Base-by-base conservation (phyloP, 768 basidiomycete species). In the Psilocybe tampanensis region DNA sequence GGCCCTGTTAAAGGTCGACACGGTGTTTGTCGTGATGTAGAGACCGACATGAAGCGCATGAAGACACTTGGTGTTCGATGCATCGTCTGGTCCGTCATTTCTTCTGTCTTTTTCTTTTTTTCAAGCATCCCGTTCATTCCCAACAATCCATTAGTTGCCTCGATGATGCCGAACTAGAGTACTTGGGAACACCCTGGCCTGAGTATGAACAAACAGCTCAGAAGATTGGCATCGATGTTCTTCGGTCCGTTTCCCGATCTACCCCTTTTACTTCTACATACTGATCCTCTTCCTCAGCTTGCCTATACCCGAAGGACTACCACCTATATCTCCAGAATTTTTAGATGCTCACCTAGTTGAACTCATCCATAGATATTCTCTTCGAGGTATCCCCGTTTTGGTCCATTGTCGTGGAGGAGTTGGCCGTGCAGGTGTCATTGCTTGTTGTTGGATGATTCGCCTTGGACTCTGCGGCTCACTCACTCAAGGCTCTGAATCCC, bases 331-430 rank as follows among this genome's bases (percentile, higher is more conserved):
- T 7, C 73, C 80, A 13, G 65, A 75, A 12, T 77, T 67, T 15
- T 74, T 98, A 26, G 90, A 97, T 67, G 75, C 68, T 0, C 81
- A 90, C 54, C 75, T 98, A 2, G 76, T 79, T 7, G 75, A 79
- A 43, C 70, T 96, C 52, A 87, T 95, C 42, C 70, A 82, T 19
- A 69, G 70, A 3, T 96, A 96, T 66, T 89, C 94, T 0, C 76
- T 95, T 3, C 75, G 74, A 5, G 93, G 95, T 2, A 67, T 82
- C 0, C 80, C 84, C 8, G 80, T 95, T 8, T 80, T 96, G 11
- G 90, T 89, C 12, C 96, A 98, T 64, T 98, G 96, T 68, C 85
- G 95, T 17, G 95, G 95, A 15, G 96, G 96, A 3, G 90, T 98
- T 7, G 95, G 95, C 2, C 84, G 95, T 17, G 96, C 95, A 0